phyloP scores from a whole-genome alignment of 371 early-diverging fungal genomes.

The Batkoa obscura region DNA sequence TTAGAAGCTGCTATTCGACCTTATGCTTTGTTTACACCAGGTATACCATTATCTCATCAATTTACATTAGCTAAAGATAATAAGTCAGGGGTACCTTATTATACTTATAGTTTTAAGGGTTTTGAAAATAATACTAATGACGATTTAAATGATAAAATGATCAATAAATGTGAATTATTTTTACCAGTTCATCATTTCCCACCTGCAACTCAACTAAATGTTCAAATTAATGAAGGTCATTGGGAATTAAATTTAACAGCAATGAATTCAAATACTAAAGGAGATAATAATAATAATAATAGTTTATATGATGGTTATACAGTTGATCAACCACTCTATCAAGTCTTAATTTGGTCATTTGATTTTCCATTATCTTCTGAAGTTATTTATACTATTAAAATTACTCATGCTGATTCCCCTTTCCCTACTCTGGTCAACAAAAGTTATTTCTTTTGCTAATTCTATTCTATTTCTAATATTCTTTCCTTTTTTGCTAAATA shows the following conservation, averaged over 20 bases:
- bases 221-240: not conserved
- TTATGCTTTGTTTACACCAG: constrained; percentile 5
- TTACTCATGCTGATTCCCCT: not conserved
- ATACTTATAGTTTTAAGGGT: not conserved
- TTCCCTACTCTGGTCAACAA: too few species aligned
- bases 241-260: constrained; percentile 1
- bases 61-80: not conserved
- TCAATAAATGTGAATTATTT: constrained; percentile 1
- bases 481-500: too few species aligned
- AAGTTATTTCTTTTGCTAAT: too few species aligned
- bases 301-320: not conserved
- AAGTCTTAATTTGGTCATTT: not conserved
- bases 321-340: not conserved
- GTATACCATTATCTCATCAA: not conserved
- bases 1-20: constrained; percentile 8
- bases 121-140: not conserved
- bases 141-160: not conserved
- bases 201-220: not conserved
- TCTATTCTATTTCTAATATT: too few species aligned
- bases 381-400: not conserved
- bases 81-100: not conserved
- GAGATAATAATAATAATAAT: too few species aligned
- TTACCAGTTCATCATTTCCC: constrained; percentile 5
- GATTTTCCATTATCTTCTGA: not conserved
- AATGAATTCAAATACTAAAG: not conserved